Percentiles rank a stretch among this genome's conserved stretches.
Evolutionary conservation across 225 moss, liverwort and hornwort species (phyloP).

Genomic region (Physcomitrium patens): DNA sequence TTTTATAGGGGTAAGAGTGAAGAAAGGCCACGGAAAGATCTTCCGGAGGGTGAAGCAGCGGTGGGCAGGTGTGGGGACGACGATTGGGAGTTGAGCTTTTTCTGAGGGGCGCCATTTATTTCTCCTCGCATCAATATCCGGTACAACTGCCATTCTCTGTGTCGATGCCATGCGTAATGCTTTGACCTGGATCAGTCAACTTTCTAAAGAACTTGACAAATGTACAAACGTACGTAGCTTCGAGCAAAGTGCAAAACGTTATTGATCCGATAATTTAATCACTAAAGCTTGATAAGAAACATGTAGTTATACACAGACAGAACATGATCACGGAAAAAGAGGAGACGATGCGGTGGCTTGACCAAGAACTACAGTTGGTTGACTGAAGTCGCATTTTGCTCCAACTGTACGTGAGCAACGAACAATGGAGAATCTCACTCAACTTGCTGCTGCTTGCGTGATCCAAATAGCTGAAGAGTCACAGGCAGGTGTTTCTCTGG

Average conservation of each 20-base stretch:
- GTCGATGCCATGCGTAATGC: not conserved
- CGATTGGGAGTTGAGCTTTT: conserved; percentile 38
- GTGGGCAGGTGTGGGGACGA: conserved; percentile 53
- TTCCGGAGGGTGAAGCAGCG: conserved; percentile 36
- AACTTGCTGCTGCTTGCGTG: too few relatives aligned
- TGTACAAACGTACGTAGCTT: not conserved
- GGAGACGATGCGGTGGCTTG: conserved; percentile 48
- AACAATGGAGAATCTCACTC: conserved; percentile 33
- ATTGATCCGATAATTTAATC: not conserved
- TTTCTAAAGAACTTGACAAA: not conserved
- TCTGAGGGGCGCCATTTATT: conserved; percentile 29
- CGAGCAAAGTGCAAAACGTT: not conserved
- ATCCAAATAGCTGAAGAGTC: too few relatives aligned
- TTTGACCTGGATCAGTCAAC: not conserved
- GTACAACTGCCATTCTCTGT: conserved; percentile 28
- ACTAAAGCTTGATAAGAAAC: conserved; percentile 13
- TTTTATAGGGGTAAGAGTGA: conserved; percentile 39
- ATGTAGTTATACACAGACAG: conserved; percentile 41
- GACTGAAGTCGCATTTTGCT: conserved; percentile 37
- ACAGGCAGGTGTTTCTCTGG: too few relatives aligned
- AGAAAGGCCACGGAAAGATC: conserved; percentile 38
- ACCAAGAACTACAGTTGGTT: conserved; percentile 42
- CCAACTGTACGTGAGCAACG: conserved; percentile 40
- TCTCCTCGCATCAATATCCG: conserved; percentile 49
- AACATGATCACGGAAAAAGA: conserved; percentile 46